Evolutionary conservation across 176 grass and related monocot genomes (phyloP).

Genomic region (Oryza glumipatula): DNA sequence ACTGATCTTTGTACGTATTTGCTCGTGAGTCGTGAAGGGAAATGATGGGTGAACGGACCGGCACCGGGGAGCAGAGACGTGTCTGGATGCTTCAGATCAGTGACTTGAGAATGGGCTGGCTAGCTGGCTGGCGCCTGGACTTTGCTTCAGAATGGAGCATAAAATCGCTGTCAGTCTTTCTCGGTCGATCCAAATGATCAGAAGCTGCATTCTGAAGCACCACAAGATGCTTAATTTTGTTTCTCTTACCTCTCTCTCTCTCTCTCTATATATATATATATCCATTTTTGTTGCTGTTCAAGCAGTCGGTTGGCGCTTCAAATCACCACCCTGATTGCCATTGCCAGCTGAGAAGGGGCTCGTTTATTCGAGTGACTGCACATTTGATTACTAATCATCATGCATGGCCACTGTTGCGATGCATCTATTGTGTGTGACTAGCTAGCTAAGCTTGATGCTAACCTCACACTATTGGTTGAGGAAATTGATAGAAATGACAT

Average conservation of each 20-base stretch:
- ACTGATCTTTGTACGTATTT: not conserved
- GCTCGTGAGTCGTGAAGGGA: not conserved
- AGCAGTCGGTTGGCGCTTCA: constrained; percentile 46
- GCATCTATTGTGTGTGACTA: constrained; percentile 7
- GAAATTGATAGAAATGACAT: constrained; percentile 17
- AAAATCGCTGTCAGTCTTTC: not conserved
- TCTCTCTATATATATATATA: no score
- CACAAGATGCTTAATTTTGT: not conserved
- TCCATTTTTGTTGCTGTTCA: not conserved
- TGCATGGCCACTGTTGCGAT: constrained; percentile 43
- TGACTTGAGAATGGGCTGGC: constrained; percentile 26
- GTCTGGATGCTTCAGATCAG: constrained; percentile 19
- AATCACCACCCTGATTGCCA: constrained; percentile 42
- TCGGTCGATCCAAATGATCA: not conserved
- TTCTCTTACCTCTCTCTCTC: not conserved
- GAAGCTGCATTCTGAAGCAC: constrained; percentile 26
- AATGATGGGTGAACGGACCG: not conserved
- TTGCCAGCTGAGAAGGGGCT: constrained; percentile 9
- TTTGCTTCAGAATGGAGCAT: constrained; percentile 48
- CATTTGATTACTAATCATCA: constrained; percentile 9
- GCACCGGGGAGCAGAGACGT: not conserved
- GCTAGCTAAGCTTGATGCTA: constrained; percentile 17
- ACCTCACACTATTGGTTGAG: constrained; percentile 30
- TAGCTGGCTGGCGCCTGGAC: not conserved
- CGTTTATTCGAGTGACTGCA: constrained; percentile 20